Conservation (phyloP, 2,329 filamentous ascomycete species). For the Arthrobotrys sinensis region DNA sequence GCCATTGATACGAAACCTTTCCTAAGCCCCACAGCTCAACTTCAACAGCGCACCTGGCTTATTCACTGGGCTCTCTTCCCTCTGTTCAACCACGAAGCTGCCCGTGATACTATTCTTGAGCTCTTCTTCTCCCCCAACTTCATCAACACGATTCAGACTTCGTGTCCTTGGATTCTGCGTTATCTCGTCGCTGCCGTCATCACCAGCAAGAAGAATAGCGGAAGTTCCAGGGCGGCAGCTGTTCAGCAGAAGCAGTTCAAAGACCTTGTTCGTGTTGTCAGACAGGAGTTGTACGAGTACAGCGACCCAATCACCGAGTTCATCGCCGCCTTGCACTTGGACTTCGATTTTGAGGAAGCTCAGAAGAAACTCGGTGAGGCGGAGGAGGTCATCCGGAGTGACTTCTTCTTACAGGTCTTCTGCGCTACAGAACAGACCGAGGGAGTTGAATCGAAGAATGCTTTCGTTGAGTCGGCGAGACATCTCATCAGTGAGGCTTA, state of each 20-base stretch:
- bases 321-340: conserved; percentile 93
- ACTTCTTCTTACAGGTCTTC: conserved; percentile 84
- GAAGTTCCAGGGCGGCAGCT: conserved; percentile 78
- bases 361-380: conserved; percentile 88
- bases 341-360: conserved; percentile 97
- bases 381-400: conserved; percentile 89
- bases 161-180: conserved; percentile 94
- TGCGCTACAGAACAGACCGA: conserved; percentile 5
- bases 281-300: conserved; percentile 98
- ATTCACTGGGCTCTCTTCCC: conserved; percentile 99
- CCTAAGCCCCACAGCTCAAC: conserved; percentile 94
- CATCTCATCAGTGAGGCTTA: conserved; percentile 99
- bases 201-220: conserved; percentile 83
- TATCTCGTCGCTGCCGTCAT: conserved; percentile 96
- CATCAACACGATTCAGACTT: conserved; percentile 99
- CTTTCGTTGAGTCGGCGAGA: conserved; percentile 92
- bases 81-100: conserved; percentile 96
- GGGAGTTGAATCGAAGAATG: conserved; percentile 78
- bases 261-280: conserved; percentile 93
- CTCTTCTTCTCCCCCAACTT: conserved; percentile 97
- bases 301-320: conserved; percentile 95
- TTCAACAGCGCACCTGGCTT: conserved; percentile 96
- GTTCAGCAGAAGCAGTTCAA: conserved; percentile 98
- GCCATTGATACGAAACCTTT: conserved; percentile 93
- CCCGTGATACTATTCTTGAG: conserved; percentile 91